Evolutionary conservation across 2,329 filamentous ascomycete species (phyloP).

Genomic region (Verruconis gallopava): DNA sequence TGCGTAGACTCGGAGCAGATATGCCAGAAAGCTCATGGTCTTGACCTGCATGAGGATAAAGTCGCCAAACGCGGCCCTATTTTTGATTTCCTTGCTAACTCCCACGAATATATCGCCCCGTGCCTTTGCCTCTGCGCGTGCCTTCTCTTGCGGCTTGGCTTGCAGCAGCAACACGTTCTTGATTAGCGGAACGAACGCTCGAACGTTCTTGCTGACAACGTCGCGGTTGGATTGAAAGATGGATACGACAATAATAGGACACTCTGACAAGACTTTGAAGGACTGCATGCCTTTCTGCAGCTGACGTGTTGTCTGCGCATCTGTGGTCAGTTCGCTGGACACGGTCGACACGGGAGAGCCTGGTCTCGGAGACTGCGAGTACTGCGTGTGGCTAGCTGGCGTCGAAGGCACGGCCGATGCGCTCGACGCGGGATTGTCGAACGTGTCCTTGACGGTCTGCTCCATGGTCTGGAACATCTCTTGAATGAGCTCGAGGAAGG

Average conservation of each 20-base stretch:
- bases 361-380: conserved; percentile 77
- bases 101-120: conserved; percentile 79
- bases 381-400: conserved; percentile 41
- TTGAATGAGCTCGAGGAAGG: conserved; percentile 81
- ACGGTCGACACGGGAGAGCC: conserved; percentile 73
- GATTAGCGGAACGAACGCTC: conserved; percentile 84
- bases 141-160: conserved; percentile 84
- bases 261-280: conserved; percentile 96
- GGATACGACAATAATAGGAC: conserved; percentile 95
- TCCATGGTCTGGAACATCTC: conserved; percentile 95
- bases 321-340: conserved; percentile 60
- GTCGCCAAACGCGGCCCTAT: conserved; percentile 86
- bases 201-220: conserved; percentile 73
- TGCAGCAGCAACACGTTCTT: conserved; percentile 80
- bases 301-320: conserved; percentile 70
- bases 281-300: conserved; percentile 92
- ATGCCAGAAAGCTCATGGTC: conserved; percentile 97
- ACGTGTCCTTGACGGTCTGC: conserved; percentile 83
- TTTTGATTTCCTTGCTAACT: conserved; percentile 86
- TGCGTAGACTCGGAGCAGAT: conserved; percentile 77
- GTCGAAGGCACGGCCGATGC: conserved; percentile 48
- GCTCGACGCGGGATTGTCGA: conserved; percentile 56
- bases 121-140: conserved; percentile 70
- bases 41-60: conserved; percentile 98
- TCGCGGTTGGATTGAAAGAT: conserved; percentile 87